These are phyloP conservation scores for Barnettozyma siamensis DNA, from an alignment of 805 yeast species.

Conservation along the genomic window DNA sequence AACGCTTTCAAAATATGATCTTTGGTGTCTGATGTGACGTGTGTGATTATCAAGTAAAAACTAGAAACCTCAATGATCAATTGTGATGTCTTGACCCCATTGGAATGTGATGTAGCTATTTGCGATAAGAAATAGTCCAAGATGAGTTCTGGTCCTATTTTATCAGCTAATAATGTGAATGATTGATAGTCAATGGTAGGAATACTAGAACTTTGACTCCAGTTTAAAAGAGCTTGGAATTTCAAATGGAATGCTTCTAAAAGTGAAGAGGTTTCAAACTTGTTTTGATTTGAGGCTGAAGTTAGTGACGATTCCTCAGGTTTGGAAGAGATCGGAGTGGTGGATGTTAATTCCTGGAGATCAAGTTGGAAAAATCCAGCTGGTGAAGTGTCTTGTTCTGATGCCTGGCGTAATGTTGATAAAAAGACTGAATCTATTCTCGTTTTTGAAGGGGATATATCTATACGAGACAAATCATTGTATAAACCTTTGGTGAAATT, in stretches of 20 bases:
- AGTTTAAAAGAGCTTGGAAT: conserved; percentile 17
- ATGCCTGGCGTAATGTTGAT: conserved; percentile 10
- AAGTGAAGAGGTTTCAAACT: conserved; percentile 7
- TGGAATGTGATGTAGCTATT: conserved; percentile 13
- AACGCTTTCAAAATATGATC: background rate
- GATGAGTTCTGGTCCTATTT: conserved; percentile 17
- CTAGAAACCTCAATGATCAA: conserved; percentile 17
- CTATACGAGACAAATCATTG: conserved; percentile 7
- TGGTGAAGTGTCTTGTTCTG: conserved; percentile 5
- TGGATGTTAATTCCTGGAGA: background rate
- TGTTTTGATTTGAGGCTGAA: background rate
- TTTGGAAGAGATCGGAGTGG: background rate
- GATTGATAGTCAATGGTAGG: conserved; percentile 18
- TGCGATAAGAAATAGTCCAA: conserved; percentile 19
- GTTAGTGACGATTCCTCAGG: conserved; percentile 1
- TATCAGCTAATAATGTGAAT: conserved; percentile 9
- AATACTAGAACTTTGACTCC: conserved; percentile 20
- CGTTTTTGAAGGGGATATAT: conserved; percentile 3
- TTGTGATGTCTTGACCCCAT: conserved; percentile 14
- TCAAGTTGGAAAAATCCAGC: conserved; percentile 5
- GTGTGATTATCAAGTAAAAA: conserved; percentile 12
- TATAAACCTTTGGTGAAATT: conserved; percentile 18
- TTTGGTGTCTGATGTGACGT: conserved; percentile 8
- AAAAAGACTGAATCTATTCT: conserved; percentile 18
- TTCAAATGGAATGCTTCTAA: conserved; percentile 15